phyloP scores from a whole-genome alignment of 805 yeast genomes.

The Pichia scutulata region DNA sequence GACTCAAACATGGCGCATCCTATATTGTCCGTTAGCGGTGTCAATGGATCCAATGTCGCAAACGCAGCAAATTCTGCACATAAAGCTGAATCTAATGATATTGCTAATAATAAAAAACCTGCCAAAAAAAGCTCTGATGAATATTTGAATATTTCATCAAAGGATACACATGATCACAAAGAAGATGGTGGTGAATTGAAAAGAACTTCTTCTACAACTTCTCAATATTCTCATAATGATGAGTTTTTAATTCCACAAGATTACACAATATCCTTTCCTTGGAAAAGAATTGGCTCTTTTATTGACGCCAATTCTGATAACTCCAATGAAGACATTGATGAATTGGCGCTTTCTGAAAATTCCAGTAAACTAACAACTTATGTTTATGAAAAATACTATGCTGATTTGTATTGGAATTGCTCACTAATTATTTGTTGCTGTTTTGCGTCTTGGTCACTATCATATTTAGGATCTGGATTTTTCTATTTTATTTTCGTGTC shows the following conservation, averaged over 20 bases:
- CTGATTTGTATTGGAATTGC: constrained; percentile 68
- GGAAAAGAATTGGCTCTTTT: constrained; percentile 30
- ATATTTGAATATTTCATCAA: background rate
- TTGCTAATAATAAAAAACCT: background rate
- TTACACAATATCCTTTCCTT: constrained; percentile 23
- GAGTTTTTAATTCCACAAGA: constrained; percentile 8
- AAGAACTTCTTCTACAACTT: background rate
- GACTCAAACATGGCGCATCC: background rate
- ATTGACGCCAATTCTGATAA: constrained; percentile 23
- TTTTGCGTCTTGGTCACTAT: constrained; percentile 61
- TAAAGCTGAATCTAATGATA: background rate
- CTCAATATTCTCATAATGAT: constrained; percentile 1
- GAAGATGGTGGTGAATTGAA: background rate
- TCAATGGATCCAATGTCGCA: background rate
- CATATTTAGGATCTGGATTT: constrained; percentile 56
- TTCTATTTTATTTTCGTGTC: constrained; percentile 55
- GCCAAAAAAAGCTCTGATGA: background rate
- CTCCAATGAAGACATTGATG: constrained; percentile 12
- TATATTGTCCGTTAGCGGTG: background rate
- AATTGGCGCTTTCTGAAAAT: constrained; percentile 12
- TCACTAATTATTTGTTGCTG: constrained; percentile 61
- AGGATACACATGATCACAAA: background rate
- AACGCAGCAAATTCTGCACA: background rate
- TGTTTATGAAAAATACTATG: constrained; percentile 58
- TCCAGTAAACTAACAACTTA: constrained; percentile 43